Base-by-base conservation (phyloP, 176 grass and related monocot species). In the Zizania latifolia region DNA sequence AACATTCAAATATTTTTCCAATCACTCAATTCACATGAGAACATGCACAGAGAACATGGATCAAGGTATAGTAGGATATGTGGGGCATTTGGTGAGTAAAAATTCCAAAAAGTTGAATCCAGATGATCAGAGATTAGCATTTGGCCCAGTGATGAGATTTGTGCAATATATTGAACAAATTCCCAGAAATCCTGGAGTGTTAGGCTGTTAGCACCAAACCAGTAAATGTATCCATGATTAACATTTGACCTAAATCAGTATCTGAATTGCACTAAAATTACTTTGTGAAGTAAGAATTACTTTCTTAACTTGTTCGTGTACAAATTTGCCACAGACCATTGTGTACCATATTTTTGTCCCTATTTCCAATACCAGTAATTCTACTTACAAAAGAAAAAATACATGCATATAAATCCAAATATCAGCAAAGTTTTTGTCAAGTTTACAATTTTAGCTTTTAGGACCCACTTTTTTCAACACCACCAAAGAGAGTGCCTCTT, bases 161-260 rank as follows among this genome's bases (percentile, higher is more conserved):
- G n/a, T n/a, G n/a, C n/a, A n/a, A n/a, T n/a, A n/a, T n/a, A n/a
- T n/a, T n/a, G n/a, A n/a, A 59, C 51, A 57, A 74, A n/a, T 75
- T 74, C 58, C 41, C 54, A 57, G 44, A 76, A 86, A 71, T 81
- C n/a, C 43, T 56, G 71, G 63, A 43, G 23, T 21, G 28, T 54
- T n/a, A n/a, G n/a, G n/a, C n/a, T n/a, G n/a, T n/a, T 71, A 28
- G 46, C 15, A 78, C 26, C 40, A 76, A 17, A 46, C 8, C 76
- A 58, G 28, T 73, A 16, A 28, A 46, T 63, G 14, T 41, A 22
- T 27, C n/a, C n/a, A n/a, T n/a, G n/a, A n/a, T 67, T 68, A 9
- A 54, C 12, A n/a, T 79, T 59, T 34, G 4, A 78, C 57, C 48
- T 57, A 17, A 44, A 33, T 65, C 17, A 71, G 57, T 61, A 33